Base-by-base conservation (phyloP, 768 basidiomycete species). In the Mycena venus region DNA sequence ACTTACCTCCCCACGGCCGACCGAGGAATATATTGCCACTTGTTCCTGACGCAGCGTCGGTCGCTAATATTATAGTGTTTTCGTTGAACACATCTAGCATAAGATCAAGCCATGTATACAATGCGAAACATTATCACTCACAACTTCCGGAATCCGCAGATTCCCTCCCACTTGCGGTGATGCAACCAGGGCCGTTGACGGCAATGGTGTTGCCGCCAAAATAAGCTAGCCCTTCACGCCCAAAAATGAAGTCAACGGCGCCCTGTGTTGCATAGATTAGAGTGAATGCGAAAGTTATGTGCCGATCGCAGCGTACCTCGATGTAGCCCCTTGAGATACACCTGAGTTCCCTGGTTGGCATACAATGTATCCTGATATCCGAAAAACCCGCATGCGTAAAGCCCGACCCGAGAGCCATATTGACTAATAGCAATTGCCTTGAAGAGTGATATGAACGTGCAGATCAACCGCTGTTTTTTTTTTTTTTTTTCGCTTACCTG, bases 401-500 rank as follows among this genome's bases (percentile, higher is more conserved):
- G 76, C 1, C 88, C 87, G 3, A 85, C 85, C 15, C 83, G 82
- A 49, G 79, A 86, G 15, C 89, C 89, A 58, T 89, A 89, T 64
- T 89, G 86, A 77, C 87, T 88, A 70, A 90, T 77, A 1, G 88
- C 89, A 51, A 89, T 86, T 0, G 89, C 89, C 75, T 89, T 89
- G 4, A 82, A 80, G n/a, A n/a, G n/a, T n/a, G n/a, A n/a, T n/a
- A n/a, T n/a, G n/a, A n/a, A n/a, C n/a, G n/a, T n/a, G n/a, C n/a
- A n/a, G n/a, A n/a, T n/a, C n/a, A n/a, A n/a, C n/a, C n/a, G n/a
- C n/a, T n/a, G n/a, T n/a, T n/a, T n/a, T n/a, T n/a, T n/a, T n/a
- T n/a, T n/a, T n/a, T n/a, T n/a, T n/a, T n/a, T n/a, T n/a, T n/a
- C n/a, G n/a, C n/a, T n/a, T n/a, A n/a, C n/a, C n/a, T n/a, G n/a